Evolutionary conservation across 2,329 filamentous ascomycete genomes (phyloP).

Genomic region (Emmonsiellopsis sp.): DNA sequence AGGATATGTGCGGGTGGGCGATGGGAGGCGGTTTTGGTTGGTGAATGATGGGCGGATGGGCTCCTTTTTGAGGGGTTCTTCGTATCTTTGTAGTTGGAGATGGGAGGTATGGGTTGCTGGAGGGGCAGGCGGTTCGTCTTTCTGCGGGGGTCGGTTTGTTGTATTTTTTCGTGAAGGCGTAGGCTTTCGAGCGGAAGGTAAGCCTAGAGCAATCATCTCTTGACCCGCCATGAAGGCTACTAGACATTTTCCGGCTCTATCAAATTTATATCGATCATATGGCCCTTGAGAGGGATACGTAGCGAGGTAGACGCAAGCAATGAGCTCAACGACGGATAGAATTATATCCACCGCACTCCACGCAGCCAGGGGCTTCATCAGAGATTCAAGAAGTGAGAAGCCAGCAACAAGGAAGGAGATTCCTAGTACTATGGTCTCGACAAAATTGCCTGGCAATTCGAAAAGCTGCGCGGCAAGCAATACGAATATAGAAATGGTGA

Average conservation of each 20-base stretch:
- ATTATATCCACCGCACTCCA: conserved; percentile 32
- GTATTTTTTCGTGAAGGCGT: neutral
- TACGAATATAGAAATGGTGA: conserved; percentile 17
- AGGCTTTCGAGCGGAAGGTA: conserved; percentile 9
- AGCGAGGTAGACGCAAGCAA: conserved; percentile 29
- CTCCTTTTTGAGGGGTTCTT: neutral
- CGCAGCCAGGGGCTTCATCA: conserved; percentile 26
- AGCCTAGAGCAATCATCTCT: conserved; percentile 24
- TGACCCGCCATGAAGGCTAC: conserved; percentile 30
- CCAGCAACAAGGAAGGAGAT: conserved; percentile 31
- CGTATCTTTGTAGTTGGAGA: neutral
- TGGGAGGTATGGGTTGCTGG: neutral
- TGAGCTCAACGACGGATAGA: conserved; percentile 27
- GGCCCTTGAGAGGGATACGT: conserved; percentile 22
- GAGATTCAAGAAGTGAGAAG: conserved; percentile 28
- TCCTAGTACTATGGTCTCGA: conserved; percentile 29
- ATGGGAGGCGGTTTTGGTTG: neutral
- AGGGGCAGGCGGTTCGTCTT: neutral
- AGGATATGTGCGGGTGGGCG: neutral
- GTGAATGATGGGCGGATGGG: neutral
- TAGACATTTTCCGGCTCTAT: conserved; percentile 29
- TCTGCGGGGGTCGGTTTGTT: neutral
- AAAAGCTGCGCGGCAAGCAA: conserved; percentile 26
- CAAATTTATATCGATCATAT: conserved; percentile 25
- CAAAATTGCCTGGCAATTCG: conserved; percentile 26